Base-by-base conservation (phyloP, 192 early-diverging fungal species). In the Rhizoclosmatium globosum region DNA sequence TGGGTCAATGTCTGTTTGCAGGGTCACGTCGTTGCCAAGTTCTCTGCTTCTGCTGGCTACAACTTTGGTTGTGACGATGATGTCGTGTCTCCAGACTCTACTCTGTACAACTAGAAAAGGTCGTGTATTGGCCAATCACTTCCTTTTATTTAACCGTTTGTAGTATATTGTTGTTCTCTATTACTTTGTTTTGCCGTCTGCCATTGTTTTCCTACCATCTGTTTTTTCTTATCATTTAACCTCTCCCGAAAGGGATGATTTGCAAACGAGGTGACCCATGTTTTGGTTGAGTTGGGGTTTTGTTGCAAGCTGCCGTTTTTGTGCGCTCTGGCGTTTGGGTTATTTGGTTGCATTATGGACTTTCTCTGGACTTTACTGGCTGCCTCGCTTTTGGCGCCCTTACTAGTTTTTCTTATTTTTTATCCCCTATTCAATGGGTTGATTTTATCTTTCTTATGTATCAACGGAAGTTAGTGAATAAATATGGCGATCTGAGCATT, bases 11-110 rank as follows among this genome's bases (percentile, higher is more conserved):
- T 68, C 56, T 65, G 75, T 68, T 62, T 77, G 15, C 6, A 48
- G 17, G 75, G 75, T 17, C 39, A 23, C 50, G 13, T 23, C 13
- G 75, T 68, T 68, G 75, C 75, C 19, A 48, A 6, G 6, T 74
- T 74, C 46, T 59, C 72, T 21, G 66, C 43, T 7, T 23, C 72
- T 15, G 7, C 41, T 11, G 70, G 21, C 53, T 74, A 74, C 47
- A 44, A 74, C 60, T 74, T 74, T 48, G 72, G 72, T 62, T 74
- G 72, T 44, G 72, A 74, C 31, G 42, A 74, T n/a, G 59, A 62
- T 43, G 31, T 15, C n/a, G 21, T 68, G 13, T 42, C 66, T 17
- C 66, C 66, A 39, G 66, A 68, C 66, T n/a, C 15, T 19, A 31
- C 66, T 11, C 21, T 68, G 66, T 68, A 68, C 66, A 47, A 68